Conservation (phyloP, 2,329 filamentous ascomycete genomes). For the Microsporum ferrugineum region DNA sequence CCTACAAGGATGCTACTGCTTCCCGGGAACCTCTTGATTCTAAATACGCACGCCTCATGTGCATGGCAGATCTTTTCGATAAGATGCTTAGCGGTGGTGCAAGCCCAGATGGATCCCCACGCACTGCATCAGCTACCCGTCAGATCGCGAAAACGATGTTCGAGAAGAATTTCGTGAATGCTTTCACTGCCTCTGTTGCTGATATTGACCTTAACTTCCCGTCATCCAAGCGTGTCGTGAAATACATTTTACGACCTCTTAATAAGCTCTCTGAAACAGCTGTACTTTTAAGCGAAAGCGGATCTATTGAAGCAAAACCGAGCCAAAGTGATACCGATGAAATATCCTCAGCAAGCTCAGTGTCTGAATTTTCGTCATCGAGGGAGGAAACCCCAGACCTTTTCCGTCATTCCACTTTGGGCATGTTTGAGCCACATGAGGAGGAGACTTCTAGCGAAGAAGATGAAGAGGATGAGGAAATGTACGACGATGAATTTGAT, state of each 20-base stretch:
- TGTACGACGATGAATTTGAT: conserved; percentile 83
- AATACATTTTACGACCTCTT: conserved; percentile 85
- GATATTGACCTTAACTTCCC: conserved; percentile 94
- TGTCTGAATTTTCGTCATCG: conserved; percentile 76
- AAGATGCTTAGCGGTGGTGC: conserved; percentile 78
- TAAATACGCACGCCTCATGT: conserved; percentile 79
- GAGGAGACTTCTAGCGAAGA: conserved; percentile 66
- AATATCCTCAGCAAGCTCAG: conserved; percentile 72
- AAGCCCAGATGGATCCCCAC: conserved; percentile 43
- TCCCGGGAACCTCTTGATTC: conserved; percentile 70
- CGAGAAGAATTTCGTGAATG: conserved; percentile 87
- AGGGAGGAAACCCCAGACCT: conserved; percentile 93
- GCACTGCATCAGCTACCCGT: conserved; percentile 52
- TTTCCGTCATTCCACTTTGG: conserved; percentile 89
- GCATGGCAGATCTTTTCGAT: conserved; percentile 81
- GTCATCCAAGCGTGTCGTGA: conserved; percentile 83
- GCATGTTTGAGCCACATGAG: conserved; percentile 78
- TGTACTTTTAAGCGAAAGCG: conserved; percentile 69
- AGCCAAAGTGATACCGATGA: conserved; percentile 73
- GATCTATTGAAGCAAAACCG: conserved; percentile 56
- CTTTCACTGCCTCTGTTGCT: conserved; percentile 80
- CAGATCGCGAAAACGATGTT: conserved; percentile 94
- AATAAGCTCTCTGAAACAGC: conserved; percentile 80
- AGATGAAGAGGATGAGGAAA: conserved; percentile 66
- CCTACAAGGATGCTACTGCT: conserved; percentile 75